phyloP scores from a whole-genome alignment of 331 rosid genomes.

The Acacia pycnantha region DNA sequence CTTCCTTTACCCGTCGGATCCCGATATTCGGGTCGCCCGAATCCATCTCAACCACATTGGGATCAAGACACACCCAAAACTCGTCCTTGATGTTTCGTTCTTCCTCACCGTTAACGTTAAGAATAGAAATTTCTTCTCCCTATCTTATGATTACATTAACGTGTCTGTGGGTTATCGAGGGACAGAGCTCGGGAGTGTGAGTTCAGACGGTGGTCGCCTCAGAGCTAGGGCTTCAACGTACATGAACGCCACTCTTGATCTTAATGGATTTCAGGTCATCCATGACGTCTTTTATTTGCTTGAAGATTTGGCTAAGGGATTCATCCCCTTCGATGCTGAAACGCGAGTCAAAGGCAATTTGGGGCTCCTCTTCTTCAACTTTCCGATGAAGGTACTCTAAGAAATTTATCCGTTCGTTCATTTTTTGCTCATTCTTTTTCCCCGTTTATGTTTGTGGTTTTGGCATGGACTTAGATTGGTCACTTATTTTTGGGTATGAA shows the following conservation, averaged over 20 bases:
- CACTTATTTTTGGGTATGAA: background rate
- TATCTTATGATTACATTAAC: constrained; percentile 50
- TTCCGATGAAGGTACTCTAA: constrained; percentile 66
- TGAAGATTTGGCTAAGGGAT: constrained; percentile 69
- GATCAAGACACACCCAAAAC: constrained; percentile 44
- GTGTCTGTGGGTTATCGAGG: constrained; percentile 79
- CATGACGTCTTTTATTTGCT: constrained; percentile 75
- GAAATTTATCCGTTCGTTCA: background rate
- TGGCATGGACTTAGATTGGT: background rate
- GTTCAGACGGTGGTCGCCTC: constrained; percentile 52
- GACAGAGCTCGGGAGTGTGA: constrained; percentile 60
- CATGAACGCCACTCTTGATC: constrained; percentile 61
- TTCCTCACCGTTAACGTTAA: constrained; percentile 50
- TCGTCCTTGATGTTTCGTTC: constrained; percentile 67
- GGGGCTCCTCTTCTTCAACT: constrained; percentile 55
- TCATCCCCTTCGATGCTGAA: constrained; percentile 74
- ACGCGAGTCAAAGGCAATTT: constrained; percentile 62
- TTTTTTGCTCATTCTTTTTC: background rate
- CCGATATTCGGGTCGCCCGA: constrained; percentile 51
- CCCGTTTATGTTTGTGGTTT: background rate
- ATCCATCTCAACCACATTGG: constrained; percentile 58
- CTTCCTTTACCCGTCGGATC: constrained; percentile 76
- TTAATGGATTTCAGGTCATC: constrained; percentile 65
- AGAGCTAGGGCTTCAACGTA: constrained; percentile 65
- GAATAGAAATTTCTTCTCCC: constrained; percentile 70